Evolutionary conservation across 1,139 yeast genomes (phyloP).

Genomic region (Sugiyamaella grinbergsii): DNA sequence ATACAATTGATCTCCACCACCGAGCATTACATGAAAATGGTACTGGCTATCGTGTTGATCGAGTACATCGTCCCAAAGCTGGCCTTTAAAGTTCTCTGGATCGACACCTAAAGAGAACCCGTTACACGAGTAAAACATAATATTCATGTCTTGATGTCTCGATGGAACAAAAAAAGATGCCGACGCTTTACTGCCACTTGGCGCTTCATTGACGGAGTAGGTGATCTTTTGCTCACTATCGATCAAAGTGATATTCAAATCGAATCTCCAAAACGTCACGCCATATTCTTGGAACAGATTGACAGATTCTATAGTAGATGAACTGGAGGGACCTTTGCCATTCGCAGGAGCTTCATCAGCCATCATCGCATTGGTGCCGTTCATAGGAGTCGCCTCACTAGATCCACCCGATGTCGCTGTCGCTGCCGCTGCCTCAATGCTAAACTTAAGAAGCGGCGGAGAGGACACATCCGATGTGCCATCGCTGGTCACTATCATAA

Average conservation of each 20-base stretch:
- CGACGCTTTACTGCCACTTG: conserved; percentile 34
- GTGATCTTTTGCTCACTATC: conserved; percentile 58
- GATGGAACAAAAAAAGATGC: conserved; percentile 61
- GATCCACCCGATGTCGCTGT: not conserved
- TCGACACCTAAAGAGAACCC: conserved; percentile 84
- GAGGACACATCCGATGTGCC: conserved; percentile 37
- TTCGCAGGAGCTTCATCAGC: conserved; percentile 1
- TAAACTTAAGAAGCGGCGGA: conserved; percentile 23
- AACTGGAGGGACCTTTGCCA: conserved; percentile 4
- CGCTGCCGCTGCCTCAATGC: not conserved
- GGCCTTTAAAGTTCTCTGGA: conserved; percentile 65
- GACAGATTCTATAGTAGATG: conserved; percentile 43
- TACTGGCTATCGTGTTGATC: conserved; percentile 60
- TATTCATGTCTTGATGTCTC: conserved; percentile 65
- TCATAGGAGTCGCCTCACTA: too few relatives aligned
- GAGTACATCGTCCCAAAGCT: conserved; percentile 84
- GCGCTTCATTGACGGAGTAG: conserved; percentile 56
- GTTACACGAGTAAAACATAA: conserved; percentile 82
- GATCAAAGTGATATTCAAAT: conserved; percentile 51
- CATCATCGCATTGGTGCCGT: too few relatives aligned
- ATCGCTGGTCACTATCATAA: conserved; percentile 61
- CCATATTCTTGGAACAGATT: conserved; percentile 46
- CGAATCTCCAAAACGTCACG: conserved; percentile 64
- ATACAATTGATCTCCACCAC: conserved; percentile 97
- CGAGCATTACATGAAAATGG: conserved; percentile 85